Evolutionary conservation across 225 moss, liverwort and hornwort genomes (phyloP).

Genomic region (Marchantia paleacea): DNA sequence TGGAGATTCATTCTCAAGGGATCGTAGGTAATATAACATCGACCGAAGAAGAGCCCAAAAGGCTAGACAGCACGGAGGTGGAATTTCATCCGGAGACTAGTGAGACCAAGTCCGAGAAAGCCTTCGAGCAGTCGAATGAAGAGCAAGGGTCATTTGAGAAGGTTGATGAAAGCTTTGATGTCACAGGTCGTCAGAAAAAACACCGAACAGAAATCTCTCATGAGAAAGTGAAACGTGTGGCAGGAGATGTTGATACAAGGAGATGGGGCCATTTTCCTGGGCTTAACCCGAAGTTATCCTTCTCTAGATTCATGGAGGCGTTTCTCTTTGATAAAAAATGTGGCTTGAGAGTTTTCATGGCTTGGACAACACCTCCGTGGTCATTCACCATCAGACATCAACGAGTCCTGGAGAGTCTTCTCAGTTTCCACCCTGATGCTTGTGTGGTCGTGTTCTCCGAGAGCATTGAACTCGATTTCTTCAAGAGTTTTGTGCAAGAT

Average conservation of each 20-base stretch:
- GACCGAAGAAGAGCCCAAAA: not conserved
- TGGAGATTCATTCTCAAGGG: not conserved
- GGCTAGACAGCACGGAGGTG: not conserved
- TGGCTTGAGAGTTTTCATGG: conserved; percentile 74
- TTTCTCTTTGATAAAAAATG: conserved; percentile 67
- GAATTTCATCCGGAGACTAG: not conserved
- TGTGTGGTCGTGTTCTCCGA: conserved; percentile 95
- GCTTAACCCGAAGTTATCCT: conserved; percentile 50
- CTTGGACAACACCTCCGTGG: conserved; percentile 90
- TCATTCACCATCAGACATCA: conserved; percentile 87
- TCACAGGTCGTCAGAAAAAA: not conserved
- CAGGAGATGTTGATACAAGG: conserved; percentile 21
- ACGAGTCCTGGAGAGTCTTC: conserved; percentile 82
- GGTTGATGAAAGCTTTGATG: too few species aligned
- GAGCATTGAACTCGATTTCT: conserved; percentile 60
- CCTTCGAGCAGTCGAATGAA: not conserved
- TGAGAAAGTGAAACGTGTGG: not conserved
- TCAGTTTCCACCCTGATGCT: conserved; percentile 72
- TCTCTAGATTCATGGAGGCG: conserved; percentile 55
- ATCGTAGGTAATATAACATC: not conserved
- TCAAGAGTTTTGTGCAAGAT: conserved; percentile 72
- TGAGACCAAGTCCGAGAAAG: not conserved
- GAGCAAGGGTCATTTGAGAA: not conserved
- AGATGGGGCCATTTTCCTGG: conserved; percentile 59
- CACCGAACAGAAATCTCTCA: not conserved